A percentile compares a stretch with the other conserved stretches of the same genome.
These are phyloP conservation scores for Thuja plicata DNA, from an alignment of 83 land plant species.

Conservation along the genomic window DNA sequence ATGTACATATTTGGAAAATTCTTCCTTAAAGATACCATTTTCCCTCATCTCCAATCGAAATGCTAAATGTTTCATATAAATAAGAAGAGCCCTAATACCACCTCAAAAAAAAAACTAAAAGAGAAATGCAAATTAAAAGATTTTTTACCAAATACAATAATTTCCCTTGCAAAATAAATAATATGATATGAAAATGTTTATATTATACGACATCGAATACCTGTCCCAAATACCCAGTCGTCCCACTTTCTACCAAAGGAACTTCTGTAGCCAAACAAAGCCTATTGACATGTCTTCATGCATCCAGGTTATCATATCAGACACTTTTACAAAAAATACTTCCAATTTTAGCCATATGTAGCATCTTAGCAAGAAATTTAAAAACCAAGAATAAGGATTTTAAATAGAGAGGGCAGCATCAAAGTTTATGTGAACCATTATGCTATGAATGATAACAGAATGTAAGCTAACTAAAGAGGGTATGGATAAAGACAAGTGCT, in stretches of 20 bases:
- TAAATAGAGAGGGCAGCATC: background rate
- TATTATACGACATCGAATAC: slow-evolving; percentile 29
- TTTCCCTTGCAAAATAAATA: background rate
- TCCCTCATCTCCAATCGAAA: background rate
- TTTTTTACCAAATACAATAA: background rate
- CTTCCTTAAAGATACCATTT: background rate
- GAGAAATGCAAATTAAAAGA: background rate
- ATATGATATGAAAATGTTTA: background rate
- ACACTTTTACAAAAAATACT: background rate
- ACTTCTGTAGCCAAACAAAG: slow-evolving; percentile 98
- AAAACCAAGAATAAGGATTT: background rate
- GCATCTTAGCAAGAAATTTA: background rate
- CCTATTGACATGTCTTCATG: slow-evolving; percentile 97
- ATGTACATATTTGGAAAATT: background rate
- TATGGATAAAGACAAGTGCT: no score
- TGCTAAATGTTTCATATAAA: background rate
- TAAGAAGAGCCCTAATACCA: background rate
- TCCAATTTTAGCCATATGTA: background rate
- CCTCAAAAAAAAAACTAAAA: background rate
- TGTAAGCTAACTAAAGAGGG: background rate
- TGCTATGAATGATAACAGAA: background rate
- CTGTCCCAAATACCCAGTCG: slow-evolving; percentile 99
- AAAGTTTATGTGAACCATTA: background rate
- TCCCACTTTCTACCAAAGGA: slow-evolving; percentile 99
- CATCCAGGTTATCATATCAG: slow-evolving; percentile 81